Evolutionary conservation across 495 filamentous ascomycete genomes (phyloP), one percentile per base, ranked within the genome.

Genomic region (Rostrohypoxylon terebratum): DNA sequence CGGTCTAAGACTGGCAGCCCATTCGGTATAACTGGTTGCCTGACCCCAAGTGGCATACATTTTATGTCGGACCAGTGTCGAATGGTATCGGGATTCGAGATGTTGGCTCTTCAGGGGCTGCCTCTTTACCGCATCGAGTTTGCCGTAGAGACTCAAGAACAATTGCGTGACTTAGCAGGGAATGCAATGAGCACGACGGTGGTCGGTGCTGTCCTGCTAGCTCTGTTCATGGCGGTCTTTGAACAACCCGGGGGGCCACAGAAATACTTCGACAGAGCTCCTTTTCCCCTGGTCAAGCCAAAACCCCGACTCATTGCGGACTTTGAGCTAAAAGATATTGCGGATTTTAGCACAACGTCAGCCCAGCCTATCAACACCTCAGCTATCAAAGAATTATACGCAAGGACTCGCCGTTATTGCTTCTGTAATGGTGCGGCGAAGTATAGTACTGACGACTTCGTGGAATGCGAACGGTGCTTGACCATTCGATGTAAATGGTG

Each of bases 161-260:
- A 96, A 28, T 81, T 93, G 7, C 88, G 89, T 58, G 87, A 94
- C 65, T 82, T 97, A 5, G 92, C 91, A 2, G 93, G 93, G 0
- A 97, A 97, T 75, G 93, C 93, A 0, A 97, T 97, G 93, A 87
- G 86, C 2, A 87, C 90, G 3, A 91, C 93, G 0, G 90, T 93
- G 7, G 88, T 94, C 4, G 90, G 91, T 1, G 83, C 87, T 3
- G 85, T 87, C 1, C 84, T 92, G 6, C 65, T 92, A 16, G 66
- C 83, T 20, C 68, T 80, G 0, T 51, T 82, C 8, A 21, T 74
- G 13, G 72, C 83, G 5, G 68, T 89, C 23, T 44, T 77, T 20
- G 11, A 60, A 18, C 71, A 57, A 3, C 28, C 65, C 7, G 11
- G 9, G 5, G 4, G 40, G 11, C 28, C 50, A 2, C 14, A 51